Evolutionary conservation across 2,329 filamentous ascomycete species (phyloP).

Genomic region (Microsporum ferrugineum): DNA sequence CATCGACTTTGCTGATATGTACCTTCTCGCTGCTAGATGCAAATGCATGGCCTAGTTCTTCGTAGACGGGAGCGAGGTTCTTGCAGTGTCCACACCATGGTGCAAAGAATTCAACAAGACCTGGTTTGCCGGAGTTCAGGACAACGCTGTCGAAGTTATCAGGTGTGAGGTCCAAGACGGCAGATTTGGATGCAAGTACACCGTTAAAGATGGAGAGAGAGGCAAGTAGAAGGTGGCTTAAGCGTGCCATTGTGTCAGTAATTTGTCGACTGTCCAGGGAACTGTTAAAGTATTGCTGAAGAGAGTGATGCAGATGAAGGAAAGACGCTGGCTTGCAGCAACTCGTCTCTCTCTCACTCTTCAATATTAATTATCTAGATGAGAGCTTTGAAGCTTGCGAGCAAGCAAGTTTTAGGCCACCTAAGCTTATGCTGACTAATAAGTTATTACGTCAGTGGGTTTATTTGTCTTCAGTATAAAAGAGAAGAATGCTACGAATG

Average conservation of each 20-base stretch:
- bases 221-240: constrained; percentile 37
- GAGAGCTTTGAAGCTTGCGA: no score
- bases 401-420: neutral
- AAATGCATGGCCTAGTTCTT: constrained; percentile 70
- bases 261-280: neutral
- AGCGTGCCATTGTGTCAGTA: constrained; percentile 33
- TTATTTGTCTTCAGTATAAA: neutral
- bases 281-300: no score
- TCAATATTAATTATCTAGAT: no score
- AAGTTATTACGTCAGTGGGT: neutral
- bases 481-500: neutral
- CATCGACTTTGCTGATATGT: constrained; percentile 90
- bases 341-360: no score
- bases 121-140: constrained; percentile 83
- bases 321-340: no score
- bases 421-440: neutral
- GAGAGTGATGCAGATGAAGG: no score
- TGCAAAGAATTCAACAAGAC: constrained; percentile 95
- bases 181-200: constrained; percentile 59
- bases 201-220: constrained; percentile 38
- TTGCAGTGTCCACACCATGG: constrained; percentile 99
- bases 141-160: constrained; percentile 86
- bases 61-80: constrained; percentile 85
- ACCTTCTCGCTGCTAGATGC: constrained; percentile 63
- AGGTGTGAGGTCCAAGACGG: constrained; percentile 80